These are phyloP conservation scores for Populus ilicifolia DNA, from an alignment of 345 rosid species.

Conservation along the genomic window DNA sequence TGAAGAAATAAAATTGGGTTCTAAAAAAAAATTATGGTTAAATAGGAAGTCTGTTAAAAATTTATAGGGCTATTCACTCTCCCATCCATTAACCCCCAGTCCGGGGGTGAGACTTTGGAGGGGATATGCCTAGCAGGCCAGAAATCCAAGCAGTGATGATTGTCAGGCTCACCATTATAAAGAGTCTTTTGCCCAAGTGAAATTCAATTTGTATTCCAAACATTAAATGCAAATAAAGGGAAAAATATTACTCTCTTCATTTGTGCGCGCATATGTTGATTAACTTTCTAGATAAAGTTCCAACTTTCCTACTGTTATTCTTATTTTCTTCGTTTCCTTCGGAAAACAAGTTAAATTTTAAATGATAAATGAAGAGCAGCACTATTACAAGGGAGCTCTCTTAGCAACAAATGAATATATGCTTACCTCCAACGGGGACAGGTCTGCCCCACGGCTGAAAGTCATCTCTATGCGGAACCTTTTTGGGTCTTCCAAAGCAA, in stretches of 20 bases:
- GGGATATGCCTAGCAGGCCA: not conserved
- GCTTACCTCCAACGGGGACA: slow-evolving; percentile 85
- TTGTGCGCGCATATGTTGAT: not conserved
- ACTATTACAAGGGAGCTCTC: not conserved
- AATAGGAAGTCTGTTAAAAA: not conserved
- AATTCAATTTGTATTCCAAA: not conserved
- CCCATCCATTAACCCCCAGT: not conserved
- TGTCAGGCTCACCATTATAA: not conserved
- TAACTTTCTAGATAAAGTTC: not conserved
- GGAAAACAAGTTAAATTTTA: not conserved
- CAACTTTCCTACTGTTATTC: not conserved
- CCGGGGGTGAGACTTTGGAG: not conserved
- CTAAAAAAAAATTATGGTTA: not conserved
- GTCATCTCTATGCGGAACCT: slow-evolving; percentile 88
- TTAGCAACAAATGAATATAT: not conserved
- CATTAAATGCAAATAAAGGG: not conserved
- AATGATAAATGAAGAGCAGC: not conserved
- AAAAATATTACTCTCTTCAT: not conserved
- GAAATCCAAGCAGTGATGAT: not conserved
- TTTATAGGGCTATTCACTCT: not conserved
- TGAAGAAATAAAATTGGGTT: not conserved
- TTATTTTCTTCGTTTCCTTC: not conserved
- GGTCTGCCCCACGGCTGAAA: slow-evolving; percentile 96
- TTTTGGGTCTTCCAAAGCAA: slow-evolving; percentile 76
- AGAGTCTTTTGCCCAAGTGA: not conserved